Base-by-base conservation (phyloP, 768 basidiomycete genomes). In the button mushroom (Agaricus bisporus) region DNA sequence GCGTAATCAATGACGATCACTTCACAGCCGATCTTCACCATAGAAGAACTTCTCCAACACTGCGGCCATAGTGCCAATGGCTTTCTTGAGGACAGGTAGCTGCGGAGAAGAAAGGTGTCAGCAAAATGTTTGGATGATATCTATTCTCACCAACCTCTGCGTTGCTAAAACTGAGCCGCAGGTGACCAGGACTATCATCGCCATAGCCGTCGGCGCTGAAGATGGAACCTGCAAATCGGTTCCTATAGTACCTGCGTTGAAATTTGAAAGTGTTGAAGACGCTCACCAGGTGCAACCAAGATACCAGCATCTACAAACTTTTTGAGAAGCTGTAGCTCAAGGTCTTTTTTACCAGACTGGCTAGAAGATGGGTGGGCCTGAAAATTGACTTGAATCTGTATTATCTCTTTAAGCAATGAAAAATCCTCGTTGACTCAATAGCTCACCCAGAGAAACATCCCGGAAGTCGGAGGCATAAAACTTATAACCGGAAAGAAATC, bases 371-470 rank as follows among this genome's bases (percentile, higher is more conserved):
- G 79, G 61, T 83, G 79, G 49, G 73, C 66, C 18, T 79, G 74
- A 38, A 91, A 73, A 68, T 89, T 76, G 25, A 91, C 62, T 59
- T 75, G 75, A 38, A 91, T 60, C 85, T 88, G 56, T 1, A 49
- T 29, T 47, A 9, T 15, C 37, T 44, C 32, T 28, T 48, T n/a
- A 38, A 49, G 25, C 29, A 20, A 50, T 18, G 26, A 25, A 17
- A 15, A 41, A 11, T 17, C 26, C 29, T 25, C 20, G 15, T 15
- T 49, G 11, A 18, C 20, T 7, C 18, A 12, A 20, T 15, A 11
- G 14, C 75, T 49, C 62, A 82, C 82, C 84, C 84, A 87, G 29
- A 85, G 58, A 67, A 90, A 92, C 91, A 92, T 94, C 7, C 91
- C 91, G n/a, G 85, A 77, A 1, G 78, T 77, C 0, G 90, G 89